phyloP scores from a whole-genome alignment of 140 eudicot species.

The Senecio squalidus region DNA sequence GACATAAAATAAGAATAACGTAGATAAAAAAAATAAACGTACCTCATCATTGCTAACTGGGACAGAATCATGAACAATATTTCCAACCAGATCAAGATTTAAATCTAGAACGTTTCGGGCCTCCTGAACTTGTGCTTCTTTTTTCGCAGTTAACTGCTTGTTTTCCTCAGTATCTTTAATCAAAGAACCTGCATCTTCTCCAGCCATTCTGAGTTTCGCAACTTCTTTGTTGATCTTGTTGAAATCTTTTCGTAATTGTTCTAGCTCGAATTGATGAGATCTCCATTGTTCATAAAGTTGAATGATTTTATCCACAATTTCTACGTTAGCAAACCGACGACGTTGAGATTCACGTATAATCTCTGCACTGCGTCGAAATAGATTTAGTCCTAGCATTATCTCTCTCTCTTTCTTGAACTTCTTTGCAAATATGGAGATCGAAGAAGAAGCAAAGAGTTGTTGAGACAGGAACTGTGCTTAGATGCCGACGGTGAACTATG shows the following conservation, averaged over 20 bases:
- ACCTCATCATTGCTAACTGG: slow-evolving; percentile 71
- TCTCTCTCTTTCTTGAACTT: background rate
- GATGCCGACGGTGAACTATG: too few relatives aligned
- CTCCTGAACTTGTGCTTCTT: slow-evolving; percentile 50
- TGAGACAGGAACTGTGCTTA: too few relatives aligned
- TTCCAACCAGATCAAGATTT: slow-evolving; percentile 46
- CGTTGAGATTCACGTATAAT: slow-evolving; percentile 78
- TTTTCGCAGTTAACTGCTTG: slow-evolving; percentile 36
- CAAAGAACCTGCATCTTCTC: slow-evolving; percentile 47
- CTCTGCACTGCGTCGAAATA: slow-evolving; percentile 59
- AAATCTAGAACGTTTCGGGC: slow-evolving; percentile 34
- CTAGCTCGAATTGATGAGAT: slow-evolving; percentile 46
- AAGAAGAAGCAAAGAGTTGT: too few relatives aligned
- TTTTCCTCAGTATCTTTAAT: slow-evolving; percentile 43
- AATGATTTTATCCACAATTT: slow-evolving; percentile 62
- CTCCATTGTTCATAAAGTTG: slow-evolving; percentile 60
- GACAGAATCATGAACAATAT: slow-evolving; percentile 62
- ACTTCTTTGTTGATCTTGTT: slow-evolving; percentile 58
- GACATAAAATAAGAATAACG: background rate
- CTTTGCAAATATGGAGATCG: background rate
- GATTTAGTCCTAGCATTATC: slow-evolving; percentile 69
- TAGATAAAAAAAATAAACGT: background rate
- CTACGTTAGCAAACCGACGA: slow-evolving; percentile 61
- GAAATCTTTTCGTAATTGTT: slow-evolving; percentile 44
- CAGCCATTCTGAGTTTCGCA: slow-evolving; percentile 52